Conservation (phyloP, 1,284 basidiomycete genomes). For the Mrakiaceae sp. region DNA sequence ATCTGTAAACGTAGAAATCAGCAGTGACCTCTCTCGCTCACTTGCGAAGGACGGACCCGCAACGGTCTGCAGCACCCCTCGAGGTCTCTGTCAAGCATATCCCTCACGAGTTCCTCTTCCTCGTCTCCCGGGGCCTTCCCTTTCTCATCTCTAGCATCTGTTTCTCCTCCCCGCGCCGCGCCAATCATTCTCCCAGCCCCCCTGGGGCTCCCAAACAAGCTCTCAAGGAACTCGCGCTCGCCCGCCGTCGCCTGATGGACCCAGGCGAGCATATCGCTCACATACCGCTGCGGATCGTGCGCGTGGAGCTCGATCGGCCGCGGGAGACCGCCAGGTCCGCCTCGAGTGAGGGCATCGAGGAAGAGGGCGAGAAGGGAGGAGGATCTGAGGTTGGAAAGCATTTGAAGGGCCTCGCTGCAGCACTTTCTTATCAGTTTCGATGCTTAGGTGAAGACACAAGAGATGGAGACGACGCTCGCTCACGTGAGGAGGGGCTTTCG, state of each 20-base stretch:
- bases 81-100: conserved; percentile 70
- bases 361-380: conserved; percentile 67
- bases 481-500: conserved; percentile 70
- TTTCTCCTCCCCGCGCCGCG: conserved; percentile 41
- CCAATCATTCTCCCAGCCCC: conserved; percentile 64
- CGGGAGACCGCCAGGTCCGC: conserved; percentile 75
- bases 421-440: no score
- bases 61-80: conserved; percentile 76
- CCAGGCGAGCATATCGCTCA: conserved; percentile 98
- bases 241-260: conserved; percentile 90
- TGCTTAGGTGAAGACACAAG: background rate
- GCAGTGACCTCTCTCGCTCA: background rate
- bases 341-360: conserved; percentile 75
- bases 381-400: conserved; percentile 72
- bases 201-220: conserved; percentile 56
- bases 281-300: conserved; percentile 89
- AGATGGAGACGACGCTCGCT: conserved; percentile 25
- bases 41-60: conserved; percentile 44
- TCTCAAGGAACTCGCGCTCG: conserved; percentile 84
- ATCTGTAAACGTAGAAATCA: conserved; percentile 40
- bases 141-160: conserved; percentile 16
- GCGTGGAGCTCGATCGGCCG: conserved; percentile 94
- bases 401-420: conserved; percentile 59
- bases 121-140: conserved; percentile 39
- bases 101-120: conserved; percentile 67